Evolutionary conservation across 805 yeast genomes (phyloP), one percentile per base, ranked within the genome.

Genomic region (Wickerhamomyces mucosus): DNA sequence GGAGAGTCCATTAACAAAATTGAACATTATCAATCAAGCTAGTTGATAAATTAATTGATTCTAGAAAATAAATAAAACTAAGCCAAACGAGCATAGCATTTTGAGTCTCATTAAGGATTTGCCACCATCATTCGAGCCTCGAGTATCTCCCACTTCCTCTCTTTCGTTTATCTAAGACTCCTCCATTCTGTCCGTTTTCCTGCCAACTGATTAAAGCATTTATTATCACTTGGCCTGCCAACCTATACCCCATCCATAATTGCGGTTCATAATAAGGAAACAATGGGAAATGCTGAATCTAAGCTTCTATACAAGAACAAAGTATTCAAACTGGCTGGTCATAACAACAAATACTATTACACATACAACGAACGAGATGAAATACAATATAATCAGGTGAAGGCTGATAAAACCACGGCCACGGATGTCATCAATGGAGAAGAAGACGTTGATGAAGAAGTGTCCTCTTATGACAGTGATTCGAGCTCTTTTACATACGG

Each of bases 211-310:
- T n/a, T n/a, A n/a, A n/a, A n/a, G n/a, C n/a, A n/a, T 28, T 30
- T 24, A n/a, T 24, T 11, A 12, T 13, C 15, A 6, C 27, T 8
- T 15, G 14, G 25, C 16, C 15, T 10, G 27, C 10, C 26, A 22
- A 11, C 13, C n/a, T 3, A 7, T n/a, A n/a, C n/a, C n/a, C 17
- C n/a, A 25, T 14, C 27, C 17, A 15, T 25, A n/a, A 6, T 25
- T 19, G 28, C 18, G 26, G 22, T 13, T 30, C 15, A 30, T 25
- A 28, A 30, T 19, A 21, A 11, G 11, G 11, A 19, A 15, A 24
- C 34, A 26, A 84, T 84, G 94, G 86, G 79, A 26, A 69, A 78
- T 20, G 61, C 78, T n/a, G 89, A 81, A 35, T 81, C 88, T 16
- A 78, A 67, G 46, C 57, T 71, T 23, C 60, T 62, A 33, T 69